phyloP scores from a whole-genome alignment of 140 eudicot genomes.

The Stevia rebaudiana region DNA sequence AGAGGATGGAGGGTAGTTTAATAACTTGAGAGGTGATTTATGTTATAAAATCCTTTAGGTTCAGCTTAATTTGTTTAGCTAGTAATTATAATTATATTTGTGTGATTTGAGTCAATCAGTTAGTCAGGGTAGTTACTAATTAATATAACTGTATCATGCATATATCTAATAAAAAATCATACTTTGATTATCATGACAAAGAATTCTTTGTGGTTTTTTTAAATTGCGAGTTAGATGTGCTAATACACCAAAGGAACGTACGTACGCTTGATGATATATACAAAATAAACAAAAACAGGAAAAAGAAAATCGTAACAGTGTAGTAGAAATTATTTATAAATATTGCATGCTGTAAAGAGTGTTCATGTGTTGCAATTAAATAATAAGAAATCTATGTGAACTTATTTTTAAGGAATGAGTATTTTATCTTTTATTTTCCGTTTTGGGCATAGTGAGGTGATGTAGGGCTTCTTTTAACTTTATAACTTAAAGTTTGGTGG shows the following conservation, averaged over 20 bases:
- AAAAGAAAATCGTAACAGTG: neutral
- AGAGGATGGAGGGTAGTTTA: conserved; percentile 19
- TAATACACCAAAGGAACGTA: too few species aligned
- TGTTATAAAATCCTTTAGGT: conserved; percentile 14
- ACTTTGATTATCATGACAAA: too few species aligned
- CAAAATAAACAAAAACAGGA: too few species aligned
- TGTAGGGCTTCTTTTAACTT: conserved; percentile 20
- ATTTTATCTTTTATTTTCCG: conserved; percentile 1
- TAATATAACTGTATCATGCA: neutral
- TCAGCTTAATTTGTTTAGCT: conserved; percentile 15
- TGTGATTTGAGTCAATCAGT: conserved; percentile 10
- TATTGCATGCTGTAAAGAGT: conserved; percentile 8
- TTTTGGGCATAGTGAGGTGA: conserved; percentile 26
- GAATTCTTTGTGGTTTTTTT: too few species aligned
- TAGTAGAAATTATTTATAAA: neutral
- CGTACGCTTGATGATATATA: too few species aligned
- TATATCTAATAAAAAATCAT: neutral
- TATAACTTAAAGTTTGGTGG: conserved; percentile 37
- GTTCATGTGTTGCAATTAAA: neutral
- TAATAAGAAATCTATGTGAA: neutral
- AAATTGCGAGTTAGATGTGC: too few species aligned
- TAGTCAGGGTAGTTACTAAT: neutral
- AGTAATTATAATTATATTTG: neutral
- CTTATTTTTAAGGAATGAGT: neutral
- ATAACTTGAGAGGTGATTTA: conserved; percentile 23